A percentile compares a stretch with the other conserved stretches of the same genome.
Evolutionary conservation across 2,329 filamentous ascomycete genomes (phyloP).

Genomic region (Penicillium sp.): DNA sequence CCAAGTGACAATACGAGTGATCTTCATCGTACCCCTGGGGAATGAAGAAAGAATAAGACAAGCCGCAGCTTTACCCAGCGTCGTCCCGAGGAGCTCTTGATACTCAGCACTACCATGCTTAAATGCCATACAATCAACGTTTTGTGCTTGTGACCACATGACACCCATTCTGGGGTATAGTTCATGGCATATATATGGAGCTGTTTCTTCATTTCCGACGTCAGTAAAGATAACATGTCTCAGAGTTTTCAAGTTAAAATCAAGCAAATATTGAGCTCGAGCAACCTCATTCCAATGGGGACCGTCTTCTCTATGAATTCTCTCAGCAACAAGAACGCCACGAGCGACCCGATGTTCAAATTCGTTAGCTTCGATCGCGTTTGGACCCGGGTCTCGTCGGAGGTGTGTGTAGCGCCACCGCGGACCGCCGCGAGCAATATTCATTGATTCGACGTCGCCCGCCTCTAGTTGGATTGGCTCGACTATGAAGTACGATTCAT

Average conservation of each 20-base stretch:
- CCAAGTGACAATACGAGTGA: neutral
- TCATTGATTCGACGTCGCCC: neutral
- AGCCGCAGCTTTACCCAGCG: neutral
- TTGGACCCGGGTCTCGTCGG: neutral
- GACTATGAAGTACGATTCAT: neutral
- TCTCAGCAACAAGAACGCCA: neutral
- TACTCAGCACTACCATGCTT: neutral
- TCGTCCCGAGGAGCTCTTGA: constrained; percentile 1
- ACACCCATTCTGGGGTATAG: neutral
- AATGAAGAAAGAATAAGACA: neutral
- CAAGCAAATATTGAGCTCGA: neutral
- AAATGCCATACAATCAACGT: neutral
- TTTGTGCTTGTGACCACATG: neutral
- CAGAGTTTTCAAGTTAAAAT: neutral
- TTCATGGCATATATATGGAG: neutral
- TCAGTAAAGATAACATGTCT: neutral
- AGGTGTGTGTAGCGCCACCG: neutral
- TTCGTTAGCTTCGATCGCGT: neutral
- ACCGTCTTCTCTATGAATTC: neutral
- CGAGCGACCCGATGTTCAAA: neutral
- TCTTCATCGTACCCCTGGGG: neutral
- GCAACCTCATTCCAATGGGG: constrained; percentile 3
- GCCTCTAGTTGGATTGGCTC: neutral
- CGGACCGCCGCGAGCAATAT: neutral
- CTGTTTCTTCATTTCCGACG: neutral